Percentiles rank a stretch among this genome's conserved stretches.
Evolutionary conservation across 768 basidiomycete species (phyloP).

Genomic region (Mycena maculata): DNA sequence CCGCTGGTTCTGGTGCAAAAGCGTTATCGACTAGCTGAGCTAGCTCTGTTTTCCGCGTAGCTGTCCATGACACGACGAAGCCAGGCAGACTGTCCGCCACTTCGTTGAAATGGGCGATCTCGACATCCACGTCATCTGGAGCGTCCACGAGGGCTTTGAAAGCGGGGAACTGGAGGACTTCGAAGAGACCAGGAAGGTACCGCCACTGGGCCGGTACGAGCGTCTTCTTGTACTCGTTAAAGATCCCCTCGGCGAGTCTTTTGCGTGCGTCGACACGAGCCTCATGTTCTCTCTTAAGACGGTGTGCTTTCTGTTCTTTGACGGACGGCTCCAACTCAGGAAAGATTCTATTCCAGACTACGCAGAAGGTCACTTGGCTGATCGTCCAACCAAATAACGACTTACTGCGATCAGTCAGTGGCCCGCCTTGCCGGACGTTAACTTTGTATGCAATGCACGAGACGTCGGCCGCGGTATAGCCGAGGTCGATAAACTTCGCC

Average conservation of each 20-base stretch:
- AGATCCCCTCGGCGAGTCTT: slow-evolving; percentile 25
- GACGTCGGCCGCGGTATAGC: slow-evolving; percentile 35
- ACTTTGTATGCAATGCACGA: neutral
- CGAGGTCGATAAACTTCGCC: slow-evolving; percentile 33
- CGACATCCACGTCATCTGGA: slow-evolving; percentile 14
- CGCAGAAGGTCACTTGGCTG: neutral
- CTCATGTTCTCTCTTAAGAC: slow-evolving; percentile 25
- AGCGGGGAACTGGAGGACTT: slow-evolving; percentile 25
- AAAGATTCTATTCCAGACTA: slow-evolving; percentile 42
- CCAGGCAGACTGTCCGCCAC: slow-evolving; percentile 11
- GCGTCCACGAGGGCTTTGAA: slow-evolving; percentile 21
- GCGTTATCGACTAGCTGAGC: neutral
- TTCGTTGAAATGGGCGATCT: slow-evolving; percentile 16
- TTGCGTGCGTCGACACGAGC: slow-evolving; percentile 16
- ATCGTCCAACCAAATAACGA: neutral
- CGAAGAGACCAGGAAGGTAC: slow-evolving; percentile 36
- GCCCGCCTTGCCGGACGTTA: slow-evolving; percentile 13
- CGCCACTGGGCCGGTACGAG: slow-evolving; percentile 41
- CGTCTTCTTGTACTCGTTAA: slow-evolving; percentile 34
- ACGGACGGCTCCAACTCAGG: slow-evolving; percentile 35
- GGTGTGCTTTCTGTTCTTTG: slow-evolving; percentile 1
- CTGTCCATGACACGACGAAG: neutral
- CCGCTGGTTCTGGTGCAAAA: neutral
- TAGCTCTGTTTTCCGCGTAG: slow-evolving; percentile 1
- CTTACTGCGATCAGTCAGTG: slow-evolving; percentile 45